phyloP scores from a whole-genome alignment of 2,329 filamentous ascomycete species.

The Aspergillus candidus region DNA sequence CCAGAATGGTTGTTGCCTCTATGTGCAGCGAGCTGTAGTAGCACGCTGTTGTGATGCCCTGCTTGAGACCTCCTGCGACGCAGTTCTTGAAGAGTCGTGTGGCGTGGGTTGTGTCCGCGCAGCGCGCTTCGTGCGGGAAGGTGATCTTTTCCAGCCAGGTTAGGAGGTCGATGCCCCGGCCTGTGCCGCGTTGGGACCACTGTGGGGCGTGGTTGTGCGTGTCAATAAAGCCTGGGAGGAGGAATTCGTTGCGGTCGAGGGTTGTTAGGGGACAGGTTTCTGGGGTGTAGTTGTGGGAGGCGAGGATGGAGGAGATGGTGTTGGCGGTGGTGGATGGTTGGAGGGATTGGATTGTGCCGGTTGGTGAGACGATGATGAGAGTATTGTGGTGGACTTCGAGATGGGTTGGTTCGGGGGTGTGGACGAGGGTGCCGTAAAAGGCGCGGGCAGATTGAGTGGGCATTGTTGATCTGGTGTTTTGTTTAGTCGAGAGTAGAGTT shows the following conservation, averaged over 20 bases:
- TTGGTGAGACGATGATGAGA: slow-evolving; percentile 25
- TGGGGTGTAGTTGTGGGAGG: slow-evolving; percentile 20
- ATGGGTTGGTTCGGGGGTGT: slow-evolving; percentile 17
- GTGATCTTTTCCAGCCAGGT: slow-evolving; percentile 62
- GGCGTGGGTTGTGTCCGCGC: slow-evolving; percentile 51
- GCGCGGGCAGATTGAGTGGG: slow-evolving; percentile 20
- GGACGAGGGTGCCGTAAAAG: slow-evolving; percentile 33
- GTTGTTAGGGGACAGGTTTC: slow-evolving; percentile 23
- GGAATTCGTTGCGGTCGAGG: slow-evolving; percentile 24
- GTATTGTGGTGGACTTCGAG: slow-evolving; percentile 29
- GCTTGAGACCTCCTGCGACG: slow-evolving; percentile 54
- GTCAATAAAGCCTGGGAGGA: slow-evolving; percentile 46
- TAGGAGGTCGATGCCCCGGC: slow-evolving; percentile 39
- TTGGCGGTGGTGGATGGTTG: slow-evolving; percentile 14
- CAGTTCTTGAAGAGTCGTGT: slow-evolving; percentile 46
- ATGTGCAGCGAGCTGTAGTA: slow-evolving; percentile 33
- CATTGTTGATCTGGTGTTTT: slow-evolving; percentile 4
- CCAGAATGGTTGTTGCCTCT: slow-evolving; percentile 26
- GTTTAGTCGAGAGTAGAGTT: too few relatives aligned
- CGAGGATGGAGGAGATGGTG: slow-evolving; percentile 21
- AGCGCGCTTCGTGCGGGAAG: slow-evolving; percentile 59
- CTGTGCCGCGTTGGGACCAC: slow-evolving; percentile 43
- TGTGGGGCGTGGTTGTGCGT: slow-evolving; percentile 64
- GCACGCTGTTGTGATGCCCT: slow-evolving; percentile 38
- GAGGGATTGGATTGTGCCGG: slow-evolving; percentile 27